These are phyloP conservation scores for Ammopiptanthus mongolicus DNA, from an alignment of 306 rosid genomes.

Conservation along the genomic window DNA sequence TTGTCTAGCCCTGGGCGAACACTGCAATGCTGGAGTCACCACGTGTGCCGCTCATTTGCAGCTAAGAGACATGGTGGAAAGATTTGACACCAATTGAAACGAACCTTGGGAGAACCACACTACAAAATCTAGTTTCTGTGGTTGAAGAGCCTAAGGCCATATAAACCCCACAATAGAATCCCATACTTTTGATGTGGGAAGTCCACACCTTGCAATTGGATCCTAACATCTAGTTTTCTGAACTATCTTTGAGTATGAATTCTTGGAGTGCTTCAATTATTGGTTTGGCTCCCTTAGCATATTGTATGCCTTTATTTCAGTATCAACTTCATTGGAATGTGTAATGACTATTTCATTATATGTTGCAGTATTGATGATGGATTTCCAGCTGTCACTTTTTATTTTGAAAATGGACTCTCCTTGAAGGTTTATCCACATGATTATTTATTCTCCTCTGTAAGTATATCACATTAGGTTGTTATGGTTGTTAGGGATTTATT, in stretches of 20 bases:
- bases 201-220: neutral
- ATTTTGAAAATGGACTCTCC: slow-evolving; percentile 77
- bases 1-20: too few relatives aligned
- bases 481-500: neutral
- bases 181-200: neutral
- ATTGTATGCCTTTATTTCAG: slow-evolving; percentile 3
- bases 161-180: neutral
- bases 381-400: slow-evolving; percentile 75
- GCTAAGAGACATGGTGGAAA: too few relatives aligned
- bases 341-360: slow-evolving; percentile 19
- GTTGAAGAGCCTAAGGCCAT: neutral
- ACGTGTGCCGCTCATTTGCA: too few relatives aligned
- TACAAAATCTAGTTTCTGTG: neutral
- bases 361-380: slow-evolving; percentile 83
- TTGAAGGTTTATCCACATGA: slow-evolving; percentile 93
- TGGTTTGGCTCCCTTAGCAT: neutral
- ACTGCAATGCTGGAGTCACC: too few relatives aligned
- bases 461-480: slow-evolving; percentile 30
- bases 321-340: slow-evolving; percentile 5
- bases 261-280: slow-evolving; percentile 6
- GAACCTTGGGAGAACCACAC: neutral
- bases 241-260: slow-evolving; percentile 1
- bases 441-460: slow-evolving; percentile 77
- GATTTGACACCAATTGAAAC: too few relatives aligned
- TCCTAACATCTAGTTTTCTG: neutral